Evolutionary conservation across 768 basidiomycete genomes (phyloP).

Genomic region (Trametes elegans): DNA sequence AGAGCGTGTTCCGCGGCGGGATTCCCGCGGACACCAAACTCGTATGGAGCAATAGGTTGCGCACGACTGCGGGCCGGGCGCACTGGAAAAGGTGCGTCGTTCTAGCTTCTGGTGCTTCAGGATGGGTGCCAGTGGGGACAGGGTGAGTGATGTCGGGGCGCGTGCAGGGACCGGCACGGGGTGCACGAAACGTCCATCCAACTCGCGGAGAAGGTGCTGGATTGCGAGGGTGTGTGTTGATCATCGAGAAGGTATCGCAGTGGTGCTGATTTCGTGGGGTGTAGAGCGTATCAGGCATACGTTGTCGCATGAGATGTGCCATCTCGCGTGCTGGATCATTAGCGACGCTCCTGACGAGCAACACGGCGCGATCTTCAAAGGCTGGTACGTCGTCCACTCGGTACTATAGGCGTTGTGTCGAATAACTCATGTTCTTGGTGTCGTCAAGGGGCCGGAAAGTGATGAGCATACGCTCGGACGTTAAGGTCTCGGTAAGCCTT

Average conservation of each 20-base stretch:
- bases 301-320: constrained; percentile 90
- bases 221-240: constrained; percentile 57
- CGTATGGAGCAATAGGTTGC: constrained; percentile 64
- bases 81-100: constrained; percentile 54
- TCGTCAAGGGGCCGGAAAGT: constrained; percentile 69
- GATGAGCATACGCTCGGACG: constrained; percentile 65
- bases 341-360: constrained; percentile 65
- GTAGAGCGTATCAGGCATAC: constrained; percentile 80
- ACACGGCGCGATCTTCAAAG: constrained; percentile 71
- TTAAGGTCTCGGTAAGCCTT: constrained; percentile 60
- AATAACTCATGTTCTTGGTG: neutral
- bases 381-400: constrained; percentile 43
- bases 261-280: neutral
- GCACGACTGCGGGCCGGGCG: constrained; percentile 70
- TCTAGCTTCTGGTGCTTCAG: neutral
- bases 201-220: constrained; percentile 80
- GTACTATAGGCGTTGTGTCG: neutral
- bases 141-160: neutral
- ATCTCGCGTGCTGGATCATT: constrained; percentile 85
- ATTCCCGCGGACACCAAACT: constrained; percentile 56
- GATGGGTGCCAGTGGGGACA: neutral
- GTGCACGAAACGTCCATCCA: constrained; percentile 64
- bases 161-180: constrained; percentile 61
- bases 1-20: constrained; percentile 48
- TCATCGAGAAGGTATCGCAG: neutral